Evolutionary conservation across 495 filamentous ascomycete genomes (phyloP).

Genomic region (Hypoxylon fragiforme): DNA sequence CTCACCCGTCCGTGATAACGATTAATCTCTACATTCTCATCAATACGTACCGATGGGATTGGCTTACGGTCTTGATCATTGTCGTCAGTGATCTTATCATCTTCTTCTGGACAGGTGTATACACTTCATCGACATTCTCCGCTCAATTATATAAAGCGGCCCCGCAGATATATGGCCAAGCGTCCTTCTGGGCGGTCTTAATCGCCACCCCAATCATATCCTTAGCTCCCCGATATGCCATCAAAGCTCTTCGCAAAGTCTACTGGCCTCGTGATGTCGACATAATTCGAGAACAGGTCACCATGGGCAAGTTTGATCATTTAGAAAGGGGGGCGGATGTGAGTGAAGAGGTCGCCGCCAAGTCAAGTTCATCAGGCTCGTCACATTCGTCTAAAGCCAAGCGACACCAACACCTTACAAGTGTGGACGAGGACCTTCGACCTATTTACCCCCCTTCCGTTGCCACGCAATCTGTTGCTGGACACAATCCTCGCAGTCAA

Average conservation of each 20-base stretch:
- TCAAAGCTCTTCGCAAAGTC: conserved; percentile 89
- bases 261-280: conserved; percentile 92
- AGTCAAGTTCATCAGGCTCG: conserved; percentile 46
- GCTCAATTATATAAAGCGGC: conserved; percentile 76
- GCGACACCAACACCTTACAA: conserved; percentile 61
- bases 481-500: conserved; percentile 77
- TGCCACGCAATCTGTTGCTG: conserved; percentile 68
- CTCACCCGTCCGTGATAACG: conserved; percentile 73
- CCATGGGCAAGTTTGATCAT: conserved; percentile 75
- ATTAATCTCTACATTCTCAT: conserved; percentile 94
- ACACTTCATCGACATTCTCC: conserved; percentile 69
- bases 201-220: conserved; percentile 75
- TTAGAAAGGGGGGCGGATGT: conserved; percentile 50
- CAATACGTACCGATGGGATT: conserved; percentile 98
- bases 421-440: conserved; percentile 76
- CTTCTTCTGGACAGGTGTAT: conserved; percentile 96
- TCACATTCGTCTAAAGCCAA: conserved; percentile 56
- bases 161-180: conserved; percentile 73
- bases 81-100: conserved; percentile 80
- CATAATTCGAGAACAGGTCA: conserved; percentile 91
- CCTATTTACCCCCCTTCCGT: conserved; percentile 91
- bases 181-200: conserved; percentile 84
- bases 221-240: conserved; percentile 79
- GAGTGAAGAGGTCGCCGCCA: conserved; percentile 19
- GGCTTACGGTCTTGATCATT: conserved; percentile 83